Percentiles rank a stretch among this genome's conserved stretches.
Evolutionary conservation across 768 basidiomycete species (phyloP).

Genomic region (Rhizopogon salebrosus): DNA sequence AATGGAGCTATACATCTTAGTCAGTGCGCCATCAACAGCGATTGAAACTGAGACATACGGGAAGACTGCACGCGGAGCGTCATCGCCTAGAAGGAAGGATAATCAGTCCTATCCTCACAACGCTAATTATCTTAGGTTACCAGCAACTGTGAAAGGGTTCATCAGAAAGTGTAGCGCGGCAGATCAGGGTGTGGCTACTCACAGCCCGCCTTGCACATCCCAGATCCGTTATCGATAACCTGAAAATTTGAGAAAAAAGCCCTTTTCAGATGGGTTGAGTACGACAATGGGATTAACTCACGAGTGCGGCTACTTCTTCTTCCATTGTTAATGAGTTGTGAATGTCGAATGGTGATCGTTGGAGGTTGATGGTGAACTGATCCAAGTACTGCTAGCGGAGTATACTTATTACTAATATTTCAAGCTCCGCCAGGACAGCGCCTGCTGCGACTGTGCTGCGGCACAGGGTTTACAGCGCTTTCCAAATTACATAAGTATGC

Average conservation of each 20-base stretch:
- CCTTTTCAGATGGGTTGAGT: background rate
- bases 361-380: no score
- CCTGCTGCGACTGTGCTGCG: no score
- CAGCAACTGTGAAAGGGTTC: conserved; percentile 48
- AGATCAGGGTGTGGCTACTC: conserved; percentile 30
- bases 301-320: conserved; percentile 59
- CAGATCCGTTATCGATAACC: conserved; percentile 94
- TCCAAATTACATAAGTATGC: no score
- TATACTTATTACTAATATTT: no score
- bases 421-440: no score
- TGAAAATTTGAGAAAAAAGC: conserved; percentile 19
- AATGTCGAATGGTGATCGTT: no score
- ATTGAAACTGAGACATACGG: conserved; percentile 56
- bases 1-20: conserved; percentile 56
- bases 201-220: conserved; percentile 99
- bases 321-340: conserved; percentile 40
- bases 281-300: conserved; percentile 19
- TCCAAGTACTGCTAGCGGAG: no score
- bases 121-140: conserved; percentile 25
- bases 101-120: background rate
- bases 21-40: background rate
- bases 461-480: no score
- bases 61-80: conserved; percentile 90
- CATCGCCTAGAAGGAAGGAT: conserved; percentile 57
- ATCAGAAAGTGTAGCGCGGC: conserved; percentile 14